A percentile compares a stretch with the other conserved stretches of the same genome.
These are phyloP conservation scores for Cyberlindnera mycetangii DNA, from an alignment of 805 yeast species.

Conservation along the genomic window DNA sequence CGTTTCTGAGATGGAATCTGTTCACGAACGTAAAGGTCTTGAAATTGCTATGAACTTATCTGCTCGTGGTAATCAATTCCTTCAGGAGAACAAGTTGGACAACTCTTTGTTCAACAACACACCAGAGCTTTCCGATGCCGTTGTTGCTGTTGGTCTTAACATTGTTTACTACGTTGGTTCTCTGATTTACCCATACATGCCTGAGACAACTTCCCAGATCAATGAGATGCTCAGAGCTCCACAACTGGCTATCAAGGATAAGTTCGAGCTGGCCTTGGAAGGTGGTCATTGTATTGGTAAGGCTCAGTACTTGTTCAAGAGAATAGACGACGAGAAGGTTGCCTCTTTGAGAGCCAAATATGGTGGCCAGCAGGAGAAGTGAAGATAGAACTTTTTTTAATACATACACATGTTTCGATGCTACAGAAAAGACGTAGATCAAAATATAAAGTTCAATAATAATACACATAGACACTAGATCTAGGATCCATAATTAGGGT, in stretches of 20 bases:
- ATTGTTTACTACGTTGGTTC: constrained; percentile 84
- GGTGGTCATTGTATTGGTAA: constrained; percentile 87
- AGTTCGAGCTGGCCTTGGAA: constrained; percentile 62
- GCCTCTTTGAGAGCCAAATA: constrained; percentile 83
- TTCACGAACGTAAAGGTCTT: constrained; percentile 81
- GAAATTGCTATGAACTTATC: constrained; percentile 90
- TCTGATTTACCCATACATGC: constrained; percentile 84
- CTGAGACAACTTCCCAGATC: constrained; percentile 71
- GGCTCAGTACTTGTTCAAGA: constrained; percentile 86
- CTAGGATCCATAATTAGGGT: not conserved
- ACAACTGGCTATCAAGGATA: constrained; percentile 69
- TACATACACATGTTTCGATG: too few relatives aligned
- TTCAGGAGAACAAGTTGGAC: constrained; percentile 95
- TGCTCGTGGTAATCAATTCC: constrained; percentile 89
- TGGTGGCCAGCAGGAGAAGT: constrained; percentile 65
- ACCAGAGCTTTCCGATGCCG: constrained; percentile 86
- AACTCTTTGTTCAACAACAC: constrained; percentile 72
- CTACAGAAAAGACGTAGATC: too few relatives aligned
- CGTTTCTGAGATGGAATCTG: constrained; percentile 70
- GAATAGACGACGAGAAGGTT: constrained; percentile 87
- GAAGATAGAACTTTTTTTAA: not conserved
- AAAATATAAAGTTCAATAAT: too few relatives aligned
- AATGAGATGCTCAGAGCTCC: constrained; percentile 83
- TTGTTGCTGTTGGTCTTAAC: constrained; percentile 87
- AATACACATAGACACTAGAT: not conserved